Percentiles rank a stretch among this genome's conserved stretches.
Evolutionary conservation across 371 early-diverging fungal species (phyloP).

Genomic region (Phascolomyces articulosus): DNA sequence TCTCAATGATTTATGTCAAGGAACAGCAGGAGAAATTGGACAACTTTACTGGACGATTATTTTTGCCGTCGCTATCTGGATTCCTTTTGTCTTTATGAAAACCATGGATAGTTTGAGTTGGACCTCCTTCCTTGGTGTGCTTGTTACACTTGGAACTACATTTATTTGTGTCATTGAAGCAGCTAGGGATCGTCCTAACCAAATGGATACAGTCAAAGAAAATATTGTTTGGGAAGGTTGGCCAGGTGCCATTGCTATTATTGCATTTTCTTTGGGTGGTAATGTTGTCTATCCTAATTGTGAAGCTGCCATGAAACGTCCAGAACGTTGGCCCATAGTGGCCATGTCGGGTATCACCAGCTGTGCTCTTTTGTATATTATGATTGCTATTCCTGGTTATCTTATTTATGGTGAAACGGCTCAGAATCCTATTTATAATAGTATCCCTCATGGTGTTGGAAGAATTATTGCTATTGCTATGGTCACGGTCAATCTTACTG

Average conservation of each 20-base stretch:
- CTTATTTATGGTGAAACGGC: conserved; percentile 76
- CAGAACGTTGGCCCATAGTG: conserved; percentile 73
- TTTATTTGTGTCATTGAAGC: conserved; percentile 44
- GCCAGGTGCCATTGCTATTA: conserved; percentile 61
- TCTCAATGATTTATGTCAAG: conserved; percentile 39
- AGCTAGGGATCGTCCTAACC: conserved; percentile 23
- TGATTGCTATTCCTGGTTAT: conserved; percentile 80
- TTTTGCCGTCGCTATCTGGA: conserved; percentile 49
- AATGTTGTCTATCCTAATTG: conserved; percentile 84
- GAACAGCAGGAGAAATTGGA: conserved; percentile 42
- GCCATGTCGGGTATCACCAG: conserved; percentile 66
- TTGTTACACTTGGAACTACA: conserved; percentile 50
- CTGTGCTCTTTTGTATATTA: conserved; percentile 75
- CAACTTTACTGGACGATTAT: conserved; percentile 65
- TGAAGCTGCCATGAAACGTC: conserved; percentile 80
- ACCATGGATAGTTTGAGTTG: conserved; percentile 63
- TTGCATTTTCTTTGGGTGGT: conserved; percentile 81
- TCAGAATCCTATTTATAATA: conserved; percentile 74
- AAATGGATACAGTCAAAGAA: conserved; percentile 28
- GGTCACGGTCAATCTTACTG: conserved; percentile 79
- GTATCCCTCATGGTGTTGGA: conserved; percentile 66
- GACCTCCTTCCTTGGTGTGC: conserved; percentile 61
- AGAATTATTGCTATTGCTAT: conserved; percentile 69
- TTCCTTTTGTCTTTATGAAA: conserved; percentile 60
- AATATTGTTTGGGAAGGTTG: conserved; percentile 53